Conservation (phyloP, 495 filamentous ascomycete genomes). For the Lasiosphaeria ovina region DNA sequence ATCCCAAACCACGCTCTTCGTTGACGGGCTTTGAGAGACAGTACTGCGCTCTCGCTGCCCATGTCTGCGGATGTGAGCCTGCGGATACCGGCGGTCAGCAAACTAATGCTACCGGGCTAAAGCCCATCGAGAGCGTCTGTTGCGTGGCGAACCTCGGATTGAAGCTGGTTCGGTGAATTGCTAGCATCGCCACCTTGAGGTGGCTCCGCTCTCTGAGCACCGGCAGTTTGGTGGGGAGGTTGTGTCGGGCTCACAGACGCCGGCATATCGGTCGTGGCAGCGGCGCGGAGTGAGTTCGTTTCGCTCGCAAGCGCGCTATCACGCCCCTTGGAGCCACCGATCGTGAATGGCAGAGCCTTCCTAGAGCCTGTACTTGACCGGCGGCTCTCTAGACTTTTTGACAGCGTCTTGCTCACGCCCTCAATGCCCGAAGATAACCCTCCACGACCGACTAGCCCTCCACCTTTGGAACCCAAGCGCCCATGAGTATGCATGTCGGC, state of each 20-base stretch:
- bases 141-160: slow-evolving; percentile 34
- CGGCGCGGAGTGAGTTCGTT: slow-evolving; percentile 46
- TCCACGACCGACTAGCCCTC: slow-evolving; percentile 38
- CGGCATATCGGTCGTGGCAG: slow-evolving; percentile 36
- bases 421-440: slow-evolving; percentile 55
- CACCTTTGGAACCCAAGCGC: slow-evolving; percentile 49
- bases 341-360: slow-evolving; percentile 56
- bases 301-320: slow-evolving; percentile 48
- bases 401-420: slow-evolving; percentile 71
- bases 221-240: slow-evolving; percentile 10
- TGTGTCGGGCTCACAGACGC: slow-evolving; percentile 37
- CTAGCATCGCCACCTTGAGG: neutral
- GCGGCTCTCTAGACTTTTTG: slow-evolving; percentile 83
- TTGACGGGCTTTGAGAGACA: slow-evolving; percentile 32
- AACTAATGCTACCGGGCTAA: slow-evolving; percentile 11
- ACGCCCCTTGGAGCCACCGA: slow-evolving; percentile 36
- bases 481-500: slow-evolving; percentile 52
- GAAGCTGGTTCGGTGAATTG: slow-evolving; percentile 11
- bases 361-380: slow-evolving; percentile 81
- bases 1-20: slow-evolving; percentile 52
- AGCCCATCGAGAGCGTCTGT: slow-evolving; percentile 35
- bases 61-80: slow-evolving; percentile 20
- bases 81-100: slow-evolving; percentile 23
- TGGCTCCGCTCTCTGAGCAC: slow-evolving; percentile 6
- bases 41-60: slow-evolving; percentile 34